Evolutionary conservation across 1,284 basidiomycete genomes (phyloP), one percentile per base, ranked within the genome.

Genomic region (Microbotryum silenes-acaulis): DNA sequence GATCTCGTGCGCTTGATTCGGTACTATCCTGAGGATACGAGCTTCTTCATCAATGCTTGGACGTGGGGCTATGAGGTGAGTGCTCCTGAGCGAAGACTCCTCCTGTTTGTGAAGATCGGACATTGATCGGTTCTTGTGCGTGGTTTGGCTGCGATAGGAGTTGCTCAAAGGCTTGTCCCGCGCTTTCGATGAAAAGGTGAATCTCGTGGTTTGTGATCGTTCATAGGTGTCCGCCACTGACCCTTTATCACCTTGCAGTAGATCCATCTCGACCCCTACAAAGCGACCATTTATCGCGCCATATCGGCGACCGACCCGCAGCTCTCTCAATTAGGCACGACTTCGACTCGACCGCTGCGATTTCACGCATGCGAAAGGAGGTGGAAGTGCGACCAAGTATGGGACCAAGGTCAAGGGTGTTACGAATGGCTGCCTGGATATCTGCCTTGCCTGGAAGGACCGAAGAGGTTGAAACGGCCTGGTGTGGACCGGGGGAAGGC

Each of bases 351-450:
- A 0, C 54, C 33, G 5, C 47, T 52, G 2, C 83, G 91, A 0
- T 94, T 96, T 71, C 92, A 97, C 72, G 91, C 91, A 0, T 97
- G 92, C 70, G 91, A 96, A 71, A 81, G 88, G 0, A 85, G 84
- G 58, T 79, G 85, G 71, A 82, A 86, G 18, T 96, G 92, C 72
- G 75, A 80, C 4, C 45, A 56, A 8, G 62, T 66, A 4, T 70
- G 71, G 67, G 60, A 48, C 4, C 57, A 66, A 27, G 70, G 70
- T 2, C 42, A 50, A 3, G 72, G 71, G 5, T 68, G 65, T 37
- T 70, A 56, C 47, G 57, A 54, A 18, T 54, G 47, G 25, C 55
- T 66, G 1, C 60, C 61, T 7, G 66, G 66, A 25, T 49, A 69
- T 21, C 50, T 65, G 10, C 16, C 25, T 3, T 3, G 20, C 5